These are phyloP conservation scores for Coemansia sp. DNA, from an alignment of 192 early-diverging fungal species.

Conservation along the genomic window DNA sequence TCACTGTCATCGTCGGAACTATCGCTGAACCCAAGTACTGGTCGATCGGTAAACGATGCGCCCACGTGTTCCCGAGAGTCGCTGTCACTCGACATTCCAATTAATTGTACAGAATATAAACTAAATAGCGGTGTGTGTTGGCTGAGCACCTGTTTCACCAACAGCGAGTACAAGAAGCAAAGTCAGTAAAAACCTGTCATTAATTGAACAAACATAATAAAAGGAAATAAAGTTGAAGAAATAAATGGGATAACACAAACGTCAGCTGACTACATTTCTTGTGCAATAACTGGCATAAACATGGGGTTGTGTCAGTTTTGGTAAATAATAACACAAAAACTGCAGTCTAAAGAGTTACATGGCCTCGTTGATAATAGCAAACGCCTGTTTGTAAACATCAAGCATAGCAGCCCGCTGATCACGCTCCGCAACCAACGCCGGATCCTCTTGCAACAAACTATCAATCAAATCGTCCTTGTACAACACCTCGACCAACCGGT, in stretches of 20 bases:
- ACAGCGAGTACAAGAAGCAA: too few relatives aligned
- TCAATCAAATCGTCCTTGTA: constrained; percentile 70
- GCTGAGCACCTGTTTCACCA: too few relatives aligned
- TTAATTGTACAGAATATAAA: too few relatives aligned
- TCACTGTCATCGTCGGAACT: constrained; percentile 24
- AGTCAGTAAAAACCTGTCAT: too few relatives aligned
- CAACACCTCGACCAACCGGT: constrained; percentile 69
- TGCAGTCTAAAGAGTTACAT: constrained; percentile 21
- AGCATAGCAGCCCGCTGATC: constrained; percentile 75
- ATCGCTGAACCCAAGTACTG: constrained; percentile 21
- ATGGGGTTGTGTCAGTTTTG: neutral
- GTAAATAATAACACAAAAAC: neutral
- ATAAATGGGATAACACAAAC: too few relatives aligned
- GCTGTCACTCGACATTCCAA: too few relatives aligned
- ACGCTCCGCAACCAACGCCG: constrained; percentile 67
- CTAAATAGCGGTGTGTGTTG: too few relatives aligned
- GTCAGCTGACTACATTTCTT: too few relatives aligned
- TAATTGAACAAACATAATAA: too few relatives aligned
- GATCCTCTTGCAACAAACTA: constrained; percentile 76
- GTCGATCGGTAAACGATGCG: neutral
- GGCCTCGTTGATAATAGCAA: constrained; percentile 59
- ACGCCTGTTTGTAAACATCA: constrained; percentile 76
- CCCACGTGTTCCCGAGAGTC: too few relatives aligned
- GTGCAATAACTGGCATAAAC: too few relatives aligned
- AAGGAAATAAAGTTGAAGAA: too few relatives aligned